Conservation (phyloP, 2,329 filamentous ascomycete species). For the Aspergillus ibericus region DNA sequence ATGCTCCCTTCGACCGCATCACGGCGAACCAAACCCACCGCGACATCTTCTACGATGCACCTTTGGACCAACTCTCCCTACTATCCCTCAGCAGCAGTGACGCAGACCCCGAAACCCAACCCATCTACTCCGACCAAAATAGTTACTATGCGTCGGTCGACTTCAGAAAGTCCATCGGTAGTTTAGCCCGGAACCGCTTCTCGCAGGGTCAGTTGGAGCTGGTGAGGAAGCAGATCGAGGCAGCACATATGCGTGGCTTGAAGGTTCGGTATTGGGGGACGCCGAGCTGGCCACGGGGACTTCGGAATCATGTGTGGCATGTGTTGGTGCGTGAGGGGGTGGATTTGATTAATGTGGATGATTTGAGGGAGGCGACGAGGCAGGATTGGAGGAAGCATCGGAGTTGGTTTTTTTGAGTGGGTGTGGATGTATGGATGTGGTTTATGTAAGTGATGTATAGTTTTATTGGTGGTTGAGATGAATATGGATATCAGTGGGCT, state of each 20-base stretch:
- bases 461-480: too few species aligned
- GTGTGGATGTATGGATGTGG: not conserved
- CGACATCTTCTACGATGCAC: constrained; percentile 54
- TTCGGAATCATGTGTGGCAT: constrained; percentile 59
- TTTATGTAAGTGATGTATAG: not conserved
- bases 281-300: constrained; percentile 57
- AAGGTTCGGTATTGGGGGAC: constrained; percentile 62
- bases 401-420: constrained; percentile 11
- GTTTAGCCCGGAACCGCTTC: constrained; percentile 49
- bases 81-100: not conserved
- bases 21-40: constrained; percentile 42
- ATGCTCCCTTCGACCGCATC: constrained; percentile 45
- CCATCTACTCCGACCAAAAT: constrained; percentile 54
- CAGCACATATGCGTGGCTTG: constrained; percentile 54
- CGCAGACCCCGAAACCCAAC: not conserved
- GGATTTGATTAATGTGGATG: constrained; percentile 63
- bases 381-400: constrained; percentile 38
- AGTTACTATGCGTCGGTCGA: constrained; percentile 66
- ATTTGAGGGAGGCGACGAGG: constrained; percentile 51
- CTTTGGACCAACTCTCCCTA: constrained; percentile 31
- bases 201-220: constrained; percentile 45
- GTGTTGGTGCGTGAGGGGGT: constrained; percentile 57
- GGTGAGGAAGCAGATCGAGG: constrained; percentile 48
- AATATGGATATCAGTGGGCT: too few species aligned
- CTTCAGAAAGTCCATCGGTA: constrained; percentile 57